phyloP scores from a whole-genome alignment of 2,329 filamentous ascomycete species.

The Cladosporium cucumerinum region DNA sequence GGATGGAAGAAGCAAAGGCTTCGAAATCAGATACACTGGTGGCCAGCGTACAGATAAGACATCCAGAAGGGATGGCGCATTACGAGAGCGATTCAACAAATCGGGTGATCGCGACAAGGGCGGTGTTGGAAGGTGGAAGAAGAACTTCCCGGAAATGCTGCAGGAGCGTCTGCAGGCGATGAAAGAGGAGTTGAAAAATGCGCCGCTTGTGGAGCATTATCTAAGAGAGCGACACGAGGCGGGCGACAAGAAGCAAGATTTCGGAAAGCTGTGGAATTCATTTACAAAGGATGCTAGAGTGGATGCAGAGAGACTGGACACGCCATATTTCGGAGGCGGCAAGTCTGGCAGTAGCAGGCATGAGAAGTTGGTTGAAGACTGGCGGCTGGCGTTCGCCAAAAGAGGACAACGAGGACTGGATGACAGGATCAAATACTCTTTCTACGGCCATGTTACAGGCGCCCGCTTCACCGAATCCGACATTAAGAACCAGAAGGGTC shows the following conservation, averaged over 20 bases:
- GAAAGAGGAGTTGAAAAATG: slow-evolving; percentile 31
- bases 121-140: slow-evolving; percentile 3
- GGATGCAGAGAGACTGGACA: not conserved
- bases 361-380: slow-evolving; percentile 1
- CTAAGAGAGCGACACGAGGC: slow-evolving; percentile 24
- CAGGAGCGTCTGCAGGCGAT: slow-evolving; percentile 24
- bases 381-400: slow-evolving; percentile 15
- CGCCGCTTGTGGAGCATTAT: slow-evolving; percentile 32
- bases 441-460: slow-evolving; percentile 63
- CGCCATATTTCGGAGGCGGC: not conserved
- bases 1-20: not conserved
- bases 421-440: slow-evolving; percentile 57
- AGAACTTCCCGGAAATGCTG: slow-evolving; percentile 24
- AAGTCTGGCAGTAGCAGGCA: not conserved
- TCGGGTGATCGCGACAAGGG: not conserved
- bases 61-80: not conserved
- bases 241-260: slow-evolving; percentile 20
- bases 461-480: slow-evolving; percentile 55
- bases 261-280: slow-evolving; percentile 27
- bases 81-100: not conserved
- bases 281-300: slow-evolving; percentile 20
- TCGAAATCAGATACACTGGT: not conserved
- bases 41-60: not conserved
- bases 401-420: slow-evolving; percentile 29
- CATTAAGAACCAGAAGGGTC: slow-evolving; percentile 56